phyloP scores from a whole-genome alignment of 805 yeast genomes.

The Peterozyma toletana region DNA sequence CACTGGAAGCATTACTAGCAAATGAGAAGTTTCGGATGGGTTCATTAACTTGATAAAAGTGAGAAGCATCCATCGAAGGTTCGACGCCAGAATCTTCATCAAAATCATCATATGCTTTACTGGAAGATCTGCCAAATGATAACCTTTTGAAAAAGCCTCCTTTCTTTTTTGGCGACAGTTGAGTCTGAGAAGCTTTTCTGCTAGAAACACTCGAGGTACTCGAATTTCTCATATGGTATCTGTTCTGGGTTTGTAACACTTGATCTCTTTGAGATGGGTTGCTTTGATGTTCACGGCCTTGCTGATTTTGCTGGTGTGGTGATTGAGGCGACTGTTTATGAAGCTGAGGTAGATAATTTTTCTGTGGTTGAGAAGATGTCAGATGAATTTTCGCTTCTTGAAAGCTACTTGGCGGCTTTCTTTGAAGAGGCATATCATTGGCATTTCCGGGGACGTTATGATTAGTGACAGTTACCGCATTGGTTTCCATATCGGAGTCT shows the following conservation, averaged over 20 bases:
- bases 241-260: neutral
- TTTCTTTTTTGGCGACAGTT: neutral
- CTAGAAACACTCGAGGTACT: neutral
- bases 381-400: no score
- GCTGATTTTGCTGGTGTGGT: neutral
- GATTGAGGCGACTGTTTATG: neutral
- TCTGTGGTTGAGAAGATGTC: neutral
- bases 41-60: no score
- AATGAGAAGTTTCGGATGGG: no score
- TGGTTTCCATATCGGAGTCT: neutral
- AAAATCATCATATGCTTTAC: no score
- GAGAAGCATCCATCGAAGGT: no score
- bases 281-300: no score
- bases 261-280: conserved; percentile 1
- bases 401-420: no score
- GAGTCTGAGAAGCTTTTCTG: neutral
- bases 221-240: neutral
- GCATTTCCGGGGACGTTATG: neutral
- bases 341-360: neutral
- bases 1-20: no score
- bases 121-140: conserved; percentile 3
- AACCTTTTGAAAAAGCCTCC: conserved; percentile 5
- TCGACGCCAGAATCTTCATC: no score
- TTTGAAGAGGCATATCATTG: neutral
- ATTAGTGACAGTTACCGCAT: neutral